These are phyloP conservation scores for Colletotrichum sidae DNA, from an alignment of 2,329 filamentous ascomycete species.

Conservation along the genomic window DNA sequence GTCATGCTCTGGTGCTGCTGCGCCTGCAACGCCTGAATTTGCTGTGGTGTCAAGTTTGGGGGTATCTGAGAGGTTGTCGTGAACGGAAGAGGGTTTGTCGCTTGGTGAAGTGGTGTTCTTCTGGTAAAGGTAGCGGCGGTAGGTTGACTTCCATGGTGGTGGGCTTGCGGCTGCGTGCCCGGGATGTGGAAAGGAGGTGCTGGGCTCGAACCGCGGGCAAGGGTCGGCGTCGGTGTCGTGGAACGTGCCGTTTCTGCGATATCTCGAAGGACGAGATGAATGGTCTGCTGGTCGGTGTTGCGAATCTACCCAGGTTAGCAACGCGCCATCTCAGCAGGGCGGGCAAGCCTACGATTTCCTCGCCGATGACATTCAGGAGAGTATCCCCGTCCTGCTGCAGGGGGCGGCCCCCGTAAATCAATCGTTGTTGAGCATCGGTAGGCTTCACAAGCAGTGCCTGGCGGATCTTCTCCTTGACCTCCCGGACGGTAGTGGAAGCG, in stretches of 20 bases:
- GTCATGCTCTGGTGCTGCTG: conserved; percentile 56
- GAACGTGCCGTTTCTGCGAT: conserved; percentile 43
- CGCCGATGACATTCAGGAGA: conserved; percentile 67
- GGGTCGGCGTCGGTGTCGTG: conserved; percentile 41
- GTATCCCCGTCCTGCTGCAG: conserved; percentile 66
- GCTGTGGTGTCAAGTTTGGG: conserved; percentile 37
- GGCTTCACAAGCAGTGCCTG: conserved; percentile 62
- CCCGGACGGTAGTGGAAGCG: conserved; percentile 63
- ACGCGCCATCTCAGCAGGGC: conserved; percentile 15
- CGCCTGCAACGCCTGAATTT: conserved; percentile 39
- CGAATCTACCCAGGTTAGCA: conserved; percentile 35
- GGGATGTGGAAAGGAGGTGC: conserved; percentile 39
- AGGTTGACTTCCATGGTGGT: conserved; percentile 44
- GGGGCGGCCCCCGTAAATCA: conserved; percentile 71
- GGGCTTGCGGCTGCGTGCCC: conserved; percentile 41
- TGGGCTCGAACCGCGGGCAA: conserved; percentile 40
- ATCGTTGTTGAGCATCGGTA: conserved; percentile 64
- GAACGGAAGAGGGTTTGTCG: conserved; percentile 42
- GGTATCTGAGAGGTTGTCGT: conserved; percentile 46
- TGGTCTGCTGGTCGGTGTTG: conserved; percentile 56
- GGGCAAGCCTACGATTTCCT: conserved; percentile 59
- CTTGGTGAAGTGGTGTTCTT: conserved; percentile 45
- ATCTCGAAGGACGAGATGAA: conserved; percentile 65
- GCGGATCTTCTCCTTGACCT: conserved; percentile 70
- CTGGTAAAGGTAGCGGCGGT: conserved; percentile 43